Evolutionary conservation across 2,329 filamentous ascomycete species (phyloP), one percentile per base, ranked within the genome.

Genomic region (Volutella citrinella): DNA sequence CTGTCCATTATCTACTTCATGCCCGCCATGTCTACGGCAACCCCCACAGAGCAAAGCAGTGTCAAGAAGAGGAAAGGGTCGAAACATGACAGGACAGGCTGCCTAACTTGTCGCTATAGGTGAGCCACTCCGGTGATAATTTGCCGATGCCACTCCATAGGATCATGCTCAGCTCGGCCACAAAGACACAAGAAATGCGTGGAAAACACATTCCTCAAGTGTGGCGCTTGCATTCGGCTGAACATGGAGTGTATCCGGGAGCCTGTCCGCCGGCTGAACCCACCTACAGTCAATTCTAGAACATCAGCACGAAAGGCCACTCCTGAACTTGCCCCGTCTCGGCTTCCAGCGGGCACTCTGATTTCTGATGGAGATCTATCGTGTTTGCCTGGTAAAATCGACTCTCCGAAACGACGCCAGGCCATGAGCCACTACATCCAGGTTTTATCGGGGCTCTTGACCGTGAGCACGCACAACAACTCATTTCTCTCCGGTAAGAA

Each of bases 31-130:
- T n/a, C n/a, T n/a, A n/a, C n/a, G n/a, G n/a, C n/a, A n/a, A n/a
- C n/a, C n/a, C n/a, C n/a, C n/a, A n/a, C n/a, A n/a, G n/a, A n/a
- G n/a, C n/a, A n/a, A n/a, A n/a, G n/a, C n/a, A n/a, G n/a, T n/a
- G n/a, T n/a, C n/a, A n/a, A n/a, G n/a, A n/a, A n/a, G 19, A 10
- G 34, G 23, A 36, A 36, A n/a, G 34, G 34, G 17, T 36, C 34
- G 18, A 31, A 31, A 15, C 34, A 36, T 30, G 28, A 36, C 23
- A 36, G 27, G 18, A 31, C 34, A 11, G 34, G 34, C 13, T 36
- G 34, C 24, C 18, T 36, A 19, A 36, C 34, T 15, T 36, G 34
- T 22, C 34, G 34, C 18, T 29, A 36, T 24, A 18, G 34, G 34
- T 36, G n/a, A 36, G n/a, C n/a, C n/a, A n/a, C n/a, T n/a, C n/a